A percentile compares a stretch with the other conserved stretches of the same genome.
Conservation (phyloP, 176 grass and related monocot species). For the Oropetium thomaeum region DNA sequence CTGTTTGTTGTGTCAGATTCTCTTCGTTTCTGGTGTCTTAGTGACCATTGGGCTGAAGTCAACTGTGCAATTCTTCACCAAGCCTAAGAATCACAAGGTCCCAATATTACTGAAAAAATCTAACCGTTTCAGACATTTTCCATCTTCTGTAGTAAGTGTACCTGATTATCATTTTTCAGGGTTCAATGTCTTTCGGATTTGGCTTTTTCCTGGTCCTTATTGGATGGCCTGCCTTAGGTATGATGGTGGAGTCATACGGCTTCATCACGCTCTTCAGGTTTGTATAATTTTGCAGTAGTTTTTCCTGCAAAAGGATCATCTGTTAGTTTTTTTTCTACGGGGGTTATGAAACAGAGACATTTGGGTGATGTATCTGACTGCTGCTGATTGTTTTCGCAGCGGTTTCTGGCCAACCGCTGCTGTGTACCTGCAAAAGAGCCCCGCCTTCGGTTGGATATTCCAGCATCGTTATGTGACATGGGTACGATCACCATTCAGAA, state of each 20-base stretch:
- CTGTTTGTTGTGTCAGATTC: slow-evolving; percentile 42
- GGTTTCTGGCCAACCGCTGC: slow-evolving; percentile 81
- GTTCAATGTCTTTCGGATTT: slow-evolving; percentile 67
- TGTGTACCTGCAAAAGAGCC: slow-evolving; percentile 75
- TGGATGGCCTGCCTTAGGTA: slow-evolving; percentile 71
- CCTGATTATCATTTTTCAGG: slow-evolving; percentile 32
- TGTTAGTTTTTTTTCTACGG: not conserved
- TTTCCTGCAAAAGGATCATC: not conserved
- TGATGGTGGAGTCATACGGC: slow-evolving; percentile 69
- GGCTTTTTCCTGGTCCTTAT: slow-evolving; percentile 71
- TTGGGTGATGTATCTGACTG: slow-evolving; percentile 3
- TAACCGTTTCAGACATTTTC: not conserved
- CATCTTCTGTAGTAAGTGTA: not conserved
- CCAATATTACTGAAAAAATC: not conserved
- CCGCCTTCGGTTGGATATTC: slow-evolving; percentile 69
- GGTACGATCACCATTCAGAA: slow-evolving; percentile 24
- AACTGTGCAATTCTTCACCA: slow-evolving; percentile 79
- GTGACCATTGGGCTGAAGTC: slow-evolving; percentile 83
- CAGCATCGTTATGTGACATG: slow-evolving; percentile 80
- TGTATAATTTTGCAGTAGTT: not conserved
- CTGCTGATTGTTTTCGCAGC: slow-evolving; percentile 45
- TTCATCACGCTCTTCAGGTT: slow-evolving; percentile 87
- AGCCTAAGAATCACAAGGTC: slow-evolving; percentile 91
- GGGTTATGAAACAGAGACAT: not conserved
- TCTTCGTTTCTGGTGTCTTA: slow-evolving; percentile 73